phyloP scores from a whole-genome alignment of 176 grass and related monocot species.

The Oryza officinalis region DNA sequence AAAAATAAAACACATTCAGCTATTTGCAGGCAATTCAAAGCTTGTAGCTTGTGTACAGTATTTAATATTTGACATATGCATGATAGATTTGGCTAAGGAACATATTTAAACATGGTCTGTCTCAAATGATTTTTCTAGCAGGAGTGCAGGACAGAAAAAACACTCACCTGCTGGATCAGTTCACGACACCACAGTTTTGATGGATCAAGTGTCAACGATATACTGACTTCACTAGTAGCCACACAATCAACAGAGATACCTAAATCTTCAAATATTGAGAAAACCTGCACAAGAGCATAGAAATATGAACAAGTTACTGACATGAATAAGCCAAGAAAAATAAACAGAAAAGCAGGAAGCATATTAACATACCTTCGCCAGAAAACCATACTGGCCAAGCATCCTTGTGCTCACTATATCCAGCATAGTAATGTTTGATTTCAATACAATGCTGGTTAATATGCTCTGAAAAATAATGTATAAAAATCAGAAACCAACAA shows the following conservation, averaged over 20 bases:
- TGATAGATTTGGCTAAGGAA: background rate
- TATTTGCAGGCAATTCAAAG: background rate
- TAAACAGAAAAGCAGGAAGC: background rate
- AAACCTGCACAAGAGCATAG: constrained; percentile 54
- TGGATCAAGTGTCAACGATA: constrained; percentile 81
- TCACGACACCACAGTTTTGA: constrained; percentile 92
- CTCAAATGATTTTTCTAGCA: background rate
- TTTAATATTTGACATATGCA: background rate
- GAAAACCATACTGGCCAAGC: constrained; percentile 92
- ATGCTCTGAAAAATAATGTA: constrained; percentile 60
- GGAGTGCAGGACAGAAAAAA: background rate
- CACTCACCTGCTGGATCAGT: constrained; percentile 78
- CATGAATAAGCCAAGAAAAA: background rate
- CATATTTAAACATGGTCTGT: background rate
- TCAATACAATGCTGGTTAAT: constrained; percentile 93
- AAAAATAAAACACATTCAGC: background rate
- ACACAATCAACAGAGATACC: constrained; percentile 96
- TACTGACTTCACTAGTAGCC: constrained; percentile 98
- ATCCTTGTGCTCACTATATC: constrained; percentile 97
- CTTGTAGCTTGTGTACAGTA: background rate
- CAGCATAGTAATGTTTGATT: constrained; percentile 97
- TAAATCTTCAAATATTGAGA: constrained; percentile 97
- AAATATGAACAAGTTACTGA: constrained; percentile 4
- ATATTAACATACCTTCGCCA: constrained; percentile 67
- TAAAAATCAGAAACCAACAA: constrained; percentile 11